Percentiles rank a stretch among this genome's conserved stretches.
phyloP scores from a whole-genome alignment of 2,329 filamentous ascomycete genomes.

The Epichloe aotearoae region DNA sequence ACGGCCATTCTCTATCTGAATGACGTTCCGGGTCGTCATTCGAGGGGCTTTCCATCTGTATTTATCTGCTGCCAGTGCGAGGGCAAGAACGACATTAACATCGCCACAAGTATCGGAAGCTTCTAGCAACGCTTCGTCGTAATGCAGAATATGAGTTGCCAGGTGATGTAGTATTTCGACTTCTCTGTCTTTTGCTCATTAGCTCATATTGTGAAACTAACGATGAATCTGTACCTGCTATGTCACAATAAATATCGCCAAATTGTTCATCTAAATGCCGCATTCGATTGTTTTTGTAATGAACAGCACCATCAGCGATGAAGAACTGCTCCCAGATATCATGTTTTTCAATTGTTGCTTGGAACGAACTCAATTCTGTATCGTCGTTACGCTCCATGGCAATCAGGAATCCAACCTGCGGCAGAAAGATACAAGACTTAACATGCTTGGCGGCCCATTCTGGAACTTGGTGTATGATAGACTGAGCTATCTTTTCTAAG shows the following conservation, averaged over 20 bases:
- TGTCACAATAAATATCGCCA: constrained; percentile 74
- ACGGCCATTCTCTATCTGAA: constrained; percentile 65
- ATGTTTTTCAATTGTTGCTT: constrained; percentile 40
- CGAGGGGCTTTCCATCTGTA: constrained; percentile 59
- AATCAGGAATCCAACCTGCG: constrained; percentile 82
- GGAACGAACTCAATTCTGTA: constrained; percentile 47
- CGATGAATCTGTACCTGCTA: constrained; percentile 49
- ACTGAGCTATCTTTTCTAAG: constrained; percentile 51
- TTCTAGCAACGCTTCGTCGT: constrained; percentile 49
- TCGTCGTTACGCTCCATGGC: constrained; percentile 43
- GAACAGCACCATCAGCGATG: constrained; percentile 53
- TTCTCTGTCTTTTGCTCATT: constrained; percentile 51
- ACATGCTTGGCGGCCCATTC: constrained; percentile 39
- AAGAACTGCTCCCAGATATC: constrained; percentile 71
- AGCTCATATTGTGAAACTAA: constrained; percentile 6
- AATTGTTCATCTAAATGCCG: constrained; percentile 65
- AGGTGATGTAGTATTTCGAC: constrained; percentile 78
- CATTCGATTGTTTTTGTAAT: constrained; percentile 82
- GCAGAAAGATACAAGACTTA: constrained; percentile 75
- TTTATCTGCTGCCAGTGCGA: constrained; percentile 62
- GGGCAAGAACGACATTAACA: constrained; percentile 70
- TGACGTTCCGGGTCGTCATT: constrained; percentile 55
- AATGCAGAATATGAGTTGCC: constrained; percentile 54
- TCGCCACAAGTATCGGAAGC: constrained; percentile 78
- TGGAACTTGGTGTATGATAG: constrained; percentile 51